Percentiles rank a stretch among this genome's conserved stretches.
Conservation (phyloP, 768 basidiomycete genomes). For the Mycena vitilis region DNA sequence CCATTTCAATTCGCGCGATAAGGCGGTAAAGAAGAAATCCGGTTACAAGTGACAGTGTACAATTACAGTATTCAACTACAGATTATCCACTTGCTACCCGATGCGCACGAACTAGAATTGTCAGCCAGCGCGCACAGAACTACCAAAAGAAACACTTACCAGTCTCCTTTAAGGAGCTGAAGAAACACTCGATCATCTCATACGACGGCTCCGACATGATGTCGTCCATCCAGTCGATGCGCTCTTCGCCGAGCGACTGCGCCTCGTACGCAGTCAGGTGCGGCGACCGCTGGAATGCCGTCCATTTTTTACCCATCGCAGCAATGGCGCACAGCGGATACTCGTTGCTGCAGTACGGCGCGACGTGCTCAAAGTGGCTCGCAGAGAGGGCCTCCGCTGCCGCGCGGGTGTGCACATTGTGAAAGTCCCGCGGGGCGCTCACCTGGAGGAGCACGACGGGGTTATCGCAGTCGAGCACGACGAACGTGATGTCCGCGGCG, state of each 20-base stretch:
- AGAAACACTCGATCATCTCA: slow-evolving; percentile 34
- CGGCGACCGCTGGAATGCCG: slow-evolving; percentile 26
- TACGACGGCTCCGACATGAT: slow-evolving; percentile 34
- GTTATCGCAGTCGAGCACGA: slow-evolving; percentile 19
- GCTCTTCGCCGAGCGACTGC: slow-evolving; percentile 25
- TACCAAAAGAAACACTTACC: slow-evolving; percentile 11
- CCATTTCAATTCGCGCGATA: slow-evolving; percentile 1
- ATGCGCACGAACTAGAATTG: slow-evolving; percentile 24
- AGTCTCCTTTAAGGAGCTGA: slow-evolving; percentile 23
- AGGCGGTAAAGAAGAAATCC: not conserved
- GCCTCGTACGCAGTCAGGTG: slow-evolving; percentile 31
- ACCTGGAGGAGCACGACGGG: slow-evolving; percentile 35
- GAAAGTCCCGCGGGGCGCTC: slow-evolving; percentile 30
- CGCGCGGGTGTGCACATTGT: slow-evolving; percentile 30
- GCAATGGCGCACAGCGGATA: slow-evolving; percentile 30
- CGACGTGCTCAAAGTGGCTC: slow-evolving; percentile 32
- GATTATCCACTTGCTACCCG: not conserved
- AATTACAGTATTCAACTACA: not conserved
- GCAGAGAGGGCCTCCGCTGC: slow-evolving; percentile 27
- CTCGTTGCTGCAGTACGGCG: slow-evolving; percentile 32
- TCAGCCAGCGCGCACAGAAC: not conserved
- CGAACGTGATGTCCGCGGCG: slow-evolving; percentile 27
- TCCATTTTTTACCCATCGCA: slow-evolving; percentile 36
- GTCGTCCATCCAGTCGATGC: slow-evolving; percentile 37
- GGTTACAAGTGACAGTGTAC: too few relatives aligned